Percentiles rank a stretch among this genome's conserved stretches.
These are phyloP conservation scores for Metschnikowia baotianmanensis DNA, from an alignment of 805 yeast species.

Conservation along the genomic window DNA sequence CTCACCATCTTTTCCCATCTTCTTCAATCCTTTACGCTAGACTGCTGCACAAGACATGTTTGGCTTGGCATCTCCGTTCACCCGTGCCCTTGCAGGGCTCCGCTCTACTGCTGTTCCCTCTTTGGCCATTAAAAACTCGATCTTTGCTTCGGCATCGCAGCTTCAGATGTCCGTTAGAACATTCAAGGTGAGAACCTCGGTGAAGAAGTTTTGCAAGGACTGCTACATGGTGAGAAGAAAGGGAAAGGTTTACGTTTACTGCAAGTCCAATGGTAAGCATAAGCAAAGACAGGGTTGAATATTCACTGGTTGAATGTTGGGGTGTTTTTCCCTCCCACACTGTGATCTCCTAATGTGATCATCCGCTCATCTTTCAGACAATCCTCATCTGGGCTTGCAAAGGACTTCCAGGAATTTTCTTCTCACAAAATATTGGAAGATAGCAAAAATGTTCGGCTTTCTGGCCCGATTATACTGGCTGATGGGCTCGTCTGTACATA, in stretches of 20 bases:
- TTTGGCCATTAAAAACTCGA: conserved; percentile 12
- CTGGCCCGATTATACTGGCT: neutral
- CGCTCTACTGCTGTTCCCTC: conserved; percentile 11
- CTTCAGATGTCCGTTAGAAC: conserved; percentile 43
- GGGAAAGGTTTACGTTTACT: conserved; percentile 89
- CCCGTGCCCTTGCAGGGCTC: conserved; percentile 17
- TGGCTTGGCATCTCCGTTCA: conserved; percentile 15
- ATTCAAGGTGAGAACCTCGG: conserved; percentile 89
- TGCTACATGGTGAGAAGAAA: conserved; percentile 91
- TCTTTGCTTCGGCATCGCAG: conserved; percentile 13
- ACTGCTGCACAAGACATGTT: conserved; percentile 11
- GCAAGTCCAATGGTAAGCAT: conserved; percentile 81
- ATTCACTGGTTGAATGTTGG: neutral
- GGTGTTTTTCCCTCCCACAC: too few relatives aligned
- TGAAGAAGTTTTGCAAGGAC: conserved; percentile 88
- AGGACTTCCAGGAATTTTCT: too few relatives aligned
- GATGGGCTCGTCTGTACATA: neutral
- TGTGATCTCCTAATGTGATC: too few relatives aligned
- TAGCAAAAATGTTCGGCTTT: neutral
- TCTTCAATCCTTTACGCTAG: neutral
- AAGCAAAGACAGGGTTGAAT: conserved; percentile 23
- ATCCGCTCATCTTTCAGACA: too few relatives aligned
- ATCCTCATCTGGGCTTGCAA: too few relatives aligned
- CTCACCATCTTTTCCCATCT: conserved; percentile 4
- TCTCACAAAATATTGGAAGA: too few relatives aligned